Percentiles rank a stretch among this genome's conserved stretches.
Evolutionary conservation across 257 asterid species (phyloP).

Genomic region (Henckelia pumila): DNA sequence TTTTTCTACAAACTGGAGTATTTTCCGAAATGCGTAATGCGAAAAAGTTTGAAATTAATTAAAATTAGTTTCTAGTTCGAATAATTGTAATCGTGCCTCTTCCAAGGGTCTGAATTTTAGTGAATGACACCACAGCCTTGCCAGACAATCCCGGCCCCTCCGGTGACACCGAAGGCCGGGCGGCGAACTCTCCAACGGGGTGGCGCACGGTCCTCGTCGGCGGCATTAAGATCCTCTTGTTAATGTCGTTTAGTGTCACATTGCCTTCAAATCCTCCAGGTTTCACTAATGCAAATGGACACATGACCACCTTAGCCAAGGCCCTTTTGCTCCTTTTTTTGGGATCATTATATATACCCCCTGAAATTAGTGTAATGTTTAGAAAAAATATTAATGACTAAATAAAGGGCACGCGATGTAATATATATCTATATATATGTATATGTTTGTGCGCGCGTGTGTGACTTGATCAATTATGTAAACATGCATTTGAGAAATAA

Average conservation of each 20-base stretch:
- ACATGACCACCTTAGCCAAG: slow-evolving; percentile 48
- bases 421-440: too few relatives aligned
- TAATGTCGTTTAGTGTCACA: slow-evolving; percentile 71
- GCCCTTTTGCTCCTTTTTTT: slow-evolving; percentile 40
- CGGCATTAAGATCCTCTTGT: slow-evolving; percentile 78
- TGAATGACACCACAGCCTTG: slow-evolving; percentile 82
- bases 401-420: too few relatives aligned
- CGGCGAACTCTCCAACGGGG: slow-evolving; percentile 91
- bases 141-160: slow-evolving; percentile 89
- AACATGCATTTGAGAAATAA: too few relatives aligned
- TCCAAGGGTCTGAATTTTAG: slow-evolving; percentile 83
- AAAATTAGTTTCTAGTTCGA: slow-evolving; percentile 59
- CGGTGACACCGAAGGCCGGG: slow-evolving; percentile 62
- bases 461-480: too few relatives aligned
- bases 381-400: background rate
- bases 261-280: slow-evolving; percentile 86
- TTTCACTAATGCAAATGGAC: slow-evolving; percentile 82
- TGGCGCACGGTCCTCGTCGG: slow-evolving; percentile 83
- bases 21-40: background rate
- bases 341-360: slow-evolving; percentile 11
- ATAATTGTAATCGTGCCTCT: slow-evolving; percentile 88
- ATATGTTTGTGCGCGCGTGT: too few relatives aligned
- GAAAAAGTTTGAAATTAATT: background rate
- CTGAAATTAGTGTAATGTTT: slow-evolving; percentile 22
- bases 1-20: background rate